Evolutionary conservation across 1,284 basidiomycete genomes (phyloP), one percentile per base, ranked within the genome.

Genomic region (Trichosporon sp.): DNA sequence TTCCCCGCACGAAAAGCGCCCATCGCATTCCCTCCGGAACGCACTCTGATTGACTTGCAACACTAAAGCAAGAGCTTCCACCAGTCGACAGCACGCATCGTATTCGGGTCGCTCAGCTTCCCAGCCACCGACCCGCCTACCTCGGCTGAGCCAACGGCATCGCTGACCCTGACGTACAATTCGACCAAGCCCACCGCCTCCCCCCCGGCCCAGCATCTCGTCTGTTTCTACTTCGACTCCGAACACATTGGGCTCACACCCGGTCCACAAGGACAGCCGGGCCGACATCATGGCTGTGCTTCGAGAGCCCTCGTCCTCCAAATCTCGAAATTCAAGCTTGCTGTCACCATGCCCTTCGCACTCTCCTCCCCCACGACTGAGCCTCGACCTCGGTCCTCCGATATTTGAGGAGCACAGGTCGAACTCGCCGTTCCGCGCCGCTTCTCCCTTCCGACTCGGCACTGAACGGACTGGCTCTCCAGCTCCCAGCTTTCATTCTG

Each of bases 261-360:
- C 27, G 31, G 49, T 54, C 49, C 49, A 7, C 27, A 27, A 54
- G 49, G 49, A 54, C 49, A 9, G 19, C 25, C 13, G 49, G 49
- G 49, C n/a, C 16, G 49, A 54, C 49, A 54, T 27, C 14, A 54
- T 54, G 49, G 49, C 49, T 54, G 49, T 54, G 49, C 49, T 54
- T 29, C 49, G 25, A 54, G 25, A n/a, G 14, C 49, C 49, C 6
- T 54, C 49, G 3, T 27, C 49, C 13, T 29, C 49, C n/a, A 29
- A 54, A 54, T 10, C 49, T 29, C 25, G 25, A 29, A 27, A 21
- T 27, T 29, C 49, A 29, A 27, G 16, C 14, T 27, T 54, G 49
- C 37, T 44, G 37, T n/a, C 37, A 9, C 16, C 49, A 16, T 19
- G 19, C 27, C 49, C 49, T 29, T 4, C 49, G 16, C 10, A 31